A percentile compares a stretch with the other conserved stretches of the same genome.
Evolutionary conservation across 441 rosid species (phyloP).

Genomic region (Syzygium malaccense): DNA sequence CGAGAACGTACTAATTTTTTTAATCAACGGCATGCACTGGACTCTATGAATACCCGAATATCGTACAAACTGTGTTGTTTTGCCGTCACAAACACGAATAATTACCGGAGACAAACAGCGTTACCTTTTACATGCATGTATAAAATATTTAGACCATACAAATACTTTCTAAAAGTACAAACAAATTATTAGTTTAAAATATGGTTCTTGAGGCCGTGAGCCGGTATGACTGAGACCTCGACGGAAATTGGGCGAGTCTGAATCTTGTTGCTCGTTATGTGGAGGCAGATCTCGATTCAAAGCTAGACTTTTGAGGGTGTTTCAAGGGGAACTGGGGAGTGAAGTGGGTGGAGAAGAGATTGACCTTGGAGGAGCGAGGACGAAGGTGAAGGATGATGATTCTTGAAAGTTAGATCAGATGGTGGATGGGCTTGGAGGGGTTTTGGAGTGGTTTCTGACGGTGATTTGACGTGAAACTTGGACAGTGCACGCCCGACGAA

Average conservation of each 20-base stretch:
- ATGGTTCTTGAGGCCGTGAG: constrained; percentile 34
- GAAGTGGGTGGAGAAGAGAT: background rate
- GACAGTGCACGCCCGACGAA: background rate
- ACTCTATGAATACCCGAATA: background rate
- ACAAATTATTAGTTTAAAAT: background rate
- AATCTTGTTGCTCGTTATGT: background rate
- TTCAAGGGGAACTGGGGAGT: too few species aligned
- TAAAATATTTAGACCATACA: background rate
- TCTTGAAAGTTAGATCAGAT: too few species aligned
- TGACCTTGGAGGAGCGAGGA: background rate
- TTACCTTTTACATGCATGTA: background rate
- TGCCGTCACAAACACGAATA: too few species aligned
- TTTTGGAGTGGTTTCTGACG: background rate
- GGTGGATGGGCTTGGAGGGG: background rate
- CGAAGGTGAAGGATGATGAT: background rate
- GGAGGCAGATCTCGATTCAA: background rate
- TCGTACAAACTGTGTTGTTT: too few species aligned
- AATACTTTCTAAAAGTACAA: background rate
- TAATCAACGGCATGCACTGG: too few species aligned
- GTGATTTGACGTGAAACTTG: background rate
- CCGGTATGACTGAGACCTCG: constrained; percentile 52
- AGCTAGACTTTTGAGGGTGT: background rate
- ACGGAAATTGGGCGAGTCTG: background rate
- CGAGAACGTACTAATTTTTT: too few species aligned
- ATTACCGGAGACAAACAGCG: background rate